These are phyloP conservation scores for Apium graveolens DNA, from an alignment of 129 eudicot species.

Conservation along the genomic window DNA sequence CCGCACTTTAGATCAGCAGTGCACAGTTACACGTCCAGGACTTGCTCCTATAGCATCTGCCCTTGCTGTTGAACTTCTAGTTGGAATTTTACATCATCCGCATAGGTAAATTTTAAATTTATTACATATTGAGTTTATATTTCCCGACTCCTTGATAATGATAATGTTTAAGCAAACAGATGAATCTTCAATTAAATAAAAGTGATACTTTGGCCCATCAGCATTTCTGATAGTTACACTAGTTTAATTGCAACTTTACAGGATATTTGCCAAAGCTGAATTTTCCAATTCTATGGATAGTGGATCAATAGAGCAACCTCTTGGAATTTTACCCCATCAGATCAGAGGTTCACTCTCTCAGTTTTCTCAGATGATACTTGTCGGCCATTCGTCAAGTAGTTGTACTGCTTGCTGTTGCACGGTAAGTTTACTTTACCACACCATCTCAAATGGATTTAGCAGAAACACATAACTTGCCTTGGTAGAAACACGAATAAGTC, in stretches of 20 bases:
- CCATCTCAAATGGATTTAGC: neutral
- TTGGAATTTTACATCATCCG: constrained; percentile 91
- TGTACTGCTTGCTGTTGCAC: constrained; percentile 85
- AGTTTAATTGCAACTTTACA: constrained; percentile 19
- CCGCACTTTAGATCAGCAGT: constrained; percentile 98
- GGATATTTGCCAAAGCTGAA: constrained; percentile 77
- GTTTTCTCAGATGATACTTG: constrained; percentile 89
- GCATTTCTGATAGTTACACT: neutral
- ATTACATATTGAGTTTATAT: neutral
- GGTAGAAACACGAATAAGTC: no score
- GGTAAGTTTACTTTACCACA: constrained; percentile 36
- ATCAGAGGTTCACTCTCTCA: constrained; percentile 74
- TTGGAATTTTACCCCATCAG: constrained; percentile 94
- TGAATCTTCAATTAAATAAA: neutral
- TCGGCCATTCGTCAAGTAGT: constrained; percentile 79
- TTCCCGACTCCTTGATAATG: neutral
- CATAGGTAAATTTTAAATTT: constrained; percentile 38
- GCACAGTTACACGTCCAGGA: constrained; percentile 97
- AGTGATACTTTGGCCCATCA: neutral
- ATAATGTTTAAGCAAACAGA: neutral
- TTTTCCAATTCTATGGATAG: constrained; percentile 44
- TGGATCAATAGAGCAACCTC: constrained; percentile 61
- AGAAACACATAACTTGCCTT: neutral
- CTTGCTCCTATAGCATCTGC: constrained; percentile 96
- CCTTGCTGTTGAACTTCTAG: constrained; percentile 85